These are phyloP conservation scores for Blumeriella jaapii DNA, from an alignment of 2,329 filamentous ascomycete genomes.

Conservation along the genomic window DNA sequence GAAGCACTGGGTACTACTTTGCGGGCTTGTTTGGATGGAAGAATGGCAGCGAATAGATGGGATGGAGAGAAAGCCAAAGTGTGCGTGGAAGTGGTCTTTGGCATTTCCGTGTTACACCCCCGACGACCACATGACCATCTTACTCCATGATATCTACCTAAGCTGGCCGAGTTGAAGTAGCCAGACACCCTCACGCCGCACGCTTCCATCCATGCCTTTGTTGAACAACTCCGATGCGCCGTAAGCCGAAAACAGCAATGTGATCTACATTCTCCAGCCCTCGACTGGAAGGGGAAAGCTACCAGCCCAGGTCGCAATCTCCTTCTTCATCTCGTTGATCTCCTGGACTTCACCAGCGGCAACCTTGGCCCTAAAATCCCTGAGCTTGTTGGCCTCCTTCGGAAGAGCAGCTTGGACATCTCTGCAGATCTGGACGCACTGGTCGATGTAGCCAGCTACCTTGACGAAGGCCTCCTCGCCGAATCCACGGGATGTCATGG, in stretches of 20 bases:
- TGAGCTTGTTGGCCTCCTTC: constrained; percentile 98
- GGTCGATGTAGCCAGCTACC: constrained; percentile 81
- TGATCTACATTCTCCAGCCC: constrained; percentile 44
- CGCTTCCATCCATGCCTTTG: constrained; percentile 13
- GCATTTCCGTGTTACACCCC: constrained; percentile 4
- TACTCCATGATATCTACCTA: constrained; percentile 21
- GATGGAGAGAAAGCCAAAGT: too few species aligned
- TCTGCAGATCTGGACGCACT: constrained; percentile 80
- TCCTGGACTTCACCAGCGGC: constrained; percentile 64
- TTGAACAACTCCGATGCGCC: constrained; percentile 15
- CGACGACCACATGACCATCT: background rate
- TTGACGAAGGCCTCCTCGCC: constrained; percentile 84
- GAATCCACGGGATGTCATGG: constrained; percentile 95
- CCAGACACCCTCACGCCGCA: constrained; percentile 15
- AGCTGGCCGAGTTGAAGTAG: constrained; percentile 22
- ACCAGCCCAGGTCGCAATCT: constrained; percentile 78
- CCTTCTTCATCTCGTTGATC: constrained; percentile 77
- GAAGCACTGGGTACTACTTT: background rate
- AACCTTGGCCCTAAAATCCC: constrained; percentile 97
- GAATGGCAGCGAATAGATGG: too few species aligned
- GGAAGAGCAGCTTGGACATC: constrained; percentile 74
- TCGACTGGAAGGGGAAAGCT: constrained; percentile 87
- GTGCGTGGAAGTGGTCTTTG: constrained; percentile 2
- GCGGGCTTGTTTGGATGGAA: too few species aligned
- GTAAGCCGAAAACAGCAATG: constrained; percentile 8